Evolutionary conservation across 164 flowering plant species (phyloP), one percentile per base, ranked within the genome.

Genomic region (Buxus sempervirens): DNA sequence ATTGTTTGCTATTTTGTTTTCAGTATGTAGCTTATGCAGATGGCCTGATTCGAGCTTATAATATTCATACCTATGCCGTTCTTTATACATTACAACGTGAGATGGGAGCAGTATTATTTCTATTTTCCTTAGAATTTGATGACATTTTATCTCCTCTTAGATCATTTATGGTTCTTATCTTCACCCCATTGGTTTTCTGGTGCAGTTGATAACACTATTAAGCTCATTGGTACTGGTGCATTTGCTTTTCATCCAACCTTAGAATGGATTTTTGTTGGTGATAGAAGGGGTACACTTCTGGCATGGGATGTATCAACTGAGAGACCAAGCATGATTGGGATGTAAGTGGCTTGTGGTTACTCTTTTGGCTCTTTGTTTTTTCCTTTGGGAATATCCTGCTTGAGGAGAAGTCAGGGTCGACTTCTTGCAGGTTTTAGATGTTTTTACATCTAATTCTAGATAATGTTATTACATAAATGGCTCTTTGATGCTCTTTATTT

Each of bases 281-380:
- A 96, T 80, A 85, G 98, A 75, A 82, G 93, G 70, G 99, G 99
- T 67, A 83, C 98, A 56, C 93, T 96, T 72, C 74, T 96, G 67
- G 98, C 98, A 38, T 93, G 99, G 99, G 99, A 96, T 82, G 99
- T 93, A 28, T 96, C 99, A 66, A 86, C 92, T 19, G 99, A 96
- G 81, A 88, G 93, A 65, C 99, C 99, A 66, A 88, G 42, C 76
- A 88, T 96, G 98, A 91, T 96, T 62, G 99, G 99, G 79, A 90
- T 96, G 99, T 93, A 81, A 81, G 97, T 80, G 27, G 20, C 25
- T 58, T 41, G 23, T 62, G 32, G 58, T 60, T 63, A 16, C 54
- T 18, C 16, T 51, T 25, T 32, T 20, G 38, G n/a, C n/a, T n/a
- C n/a, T 28, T 25, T 7, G 64, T 48, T 32, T 48, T 63, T 25